Evolutionary conservation across 371 early-diverging fungal species (phyloP), one percentile per base, ranked within the genome.

Genomic region (Sporodiniella umbellata): DNA sequence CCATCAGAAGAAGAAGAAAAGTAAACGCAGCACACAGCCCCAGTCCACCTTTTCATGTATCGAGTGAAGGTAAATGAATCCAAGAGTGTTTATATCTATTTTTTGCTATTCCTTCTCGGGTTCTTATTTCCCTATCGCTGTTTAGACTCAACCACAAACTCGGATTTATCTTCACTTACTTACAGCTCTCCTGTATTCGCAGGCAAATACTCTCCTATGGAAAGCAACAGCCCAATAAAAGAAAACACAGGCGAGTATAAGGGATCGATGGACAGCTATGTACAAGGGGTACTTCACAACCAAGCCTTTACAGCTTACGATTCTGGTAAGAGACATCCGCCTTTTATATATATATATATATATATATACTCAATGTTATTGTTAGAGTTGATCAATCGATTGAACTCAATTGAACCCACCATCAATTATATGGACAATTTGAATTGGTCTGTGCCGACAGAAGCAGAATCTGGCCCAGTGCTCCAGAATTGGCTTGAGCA

Each of bases 401-500:
- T 81, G 8, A 66, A 78, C 45, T 61, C 71, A 23, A 51, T 78
- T 14, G 56, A 45, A 0, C 48, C 61, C 39, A 19, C 47, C 6
- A 23, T 61, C 8, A 42, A 50, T n/a, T 59, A 66, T 58, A 17
- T 48, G 60, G 46, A 55, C 2, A 28, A 64, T 54, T 19, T 54
- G 60, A 30, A 52, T 43, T 63, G 68, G 59, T 58, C 60, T 23
- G 38, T 77, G 37, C 72, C 77, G 15, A 46, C 64, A 18, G 60
- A 62, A 17, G 58, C 63, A 18, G 65, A 73, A 10, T 68, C 78
- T 14, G 55, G 77, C 14, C 64, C 68, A 38, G 58, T 65, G 0
- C 48, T 78, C 21, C 76, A 67, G 25, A 62, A 62, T 11, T 82
- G 80, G 83, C 58, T 76, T 6, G 72, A 72, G 37, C 72, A 76